A percentile compares a stretch with the other conserved stretches of the same genome.
These are phyloP conservation scores for Cladosporium sp. DNA, from an alignment of 2,329 filamentous ascomycete species.

Conservation along the genomic window DNA sequence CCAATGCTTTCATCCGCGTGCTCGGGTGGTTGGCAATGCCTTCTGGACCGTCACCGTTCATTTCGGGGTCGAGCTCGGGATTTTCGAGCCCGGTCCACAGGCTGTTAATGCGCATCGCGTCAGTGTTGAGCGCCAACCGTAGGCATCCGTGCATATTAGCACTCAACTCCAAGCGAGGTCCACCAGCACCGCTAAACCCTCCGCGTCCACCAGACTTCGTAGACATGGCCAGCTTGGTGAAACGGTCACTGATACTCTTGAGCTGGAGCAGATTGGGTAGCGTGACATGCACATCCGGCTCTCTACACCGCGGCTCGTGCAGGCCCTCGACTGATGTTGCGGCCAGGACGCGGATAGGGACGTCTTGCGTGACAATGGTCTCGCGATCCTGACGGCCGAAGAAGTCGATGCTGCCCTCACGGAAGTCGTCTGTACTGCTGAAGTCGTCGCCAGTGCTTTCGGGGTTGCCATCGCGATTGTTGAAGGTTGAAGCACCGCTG, in stretches of 20 bases:
- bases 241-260: conserved; percentile 91
- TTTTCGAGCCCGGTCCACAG: conserved; percentile 85
- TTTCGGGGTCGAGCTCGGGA: conserved; percentile 77
- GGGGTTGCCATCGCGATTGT: conserved; percentile 23
- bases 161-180: conserved; percentile 75
- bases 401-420: conserved; percentile 32
- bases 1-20: conserved; percentile 67
- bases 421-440: conserved; percentile 22
- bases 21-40: conserved; percentile 76
- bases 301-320: conserved; percentile 85
- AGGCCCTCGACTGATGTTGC: conserved; percentile 85
- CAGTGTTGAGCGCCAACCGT: conserved; percentile 75
- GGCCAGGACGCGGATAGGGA: conserved; percentile 88
- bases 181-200: conserved; percentile 38
- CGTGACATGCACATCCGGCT: conserved; percentile 91
- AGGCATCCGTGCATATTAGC: conserved; percentile 94
- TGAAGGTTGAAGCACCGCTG: conserved; percentile 41
- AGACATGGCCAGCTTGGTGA: conserved; percentile 74
- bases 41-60: conserved; percentile 66
- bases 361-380: conserved; percentile 90
- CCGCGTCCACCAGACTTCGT: conserved; percentile 36
- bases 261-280: conserved; percentile 84
- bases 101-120: conserved; percentile 80
- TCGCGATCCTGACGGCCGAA: conserved; percentile 72
- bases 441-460: conserved; percentile 23